Percentiles rank a stretch among this genome's conserved stretches.
phyloP scores from a whole-genome alignment of 176 grass and related monocot genomes.

The Cenchrus fungigraminus region DNA sequence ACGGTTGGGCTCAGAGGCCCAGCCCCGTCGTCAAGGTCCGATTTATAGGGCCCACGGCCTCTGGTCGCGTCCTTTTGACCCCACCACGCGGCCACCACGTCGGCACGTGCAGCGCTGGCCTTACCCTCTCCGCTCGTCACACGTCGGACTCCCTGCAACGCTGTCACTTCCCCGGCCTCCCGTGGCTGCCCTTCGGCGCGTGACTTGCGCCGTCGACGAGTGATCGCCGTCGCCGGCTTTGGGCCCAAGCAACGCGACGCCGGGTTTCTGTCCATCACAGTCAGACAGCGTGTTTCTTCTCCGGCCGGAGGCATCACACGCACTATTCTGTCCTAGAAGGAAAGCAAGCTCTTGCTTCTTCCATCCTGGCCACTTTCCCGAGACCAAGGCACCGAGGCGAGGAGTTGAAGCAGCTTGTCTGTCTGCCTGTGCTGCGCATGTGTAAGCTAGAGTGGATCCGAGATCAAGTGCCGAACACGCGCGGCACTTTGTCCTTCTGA shows the following conservation, averaged over 20 bases:
- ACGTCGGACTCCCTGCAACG: constrained; percentile 1
- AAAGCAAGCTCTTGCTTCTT: constrained; percentile 17
- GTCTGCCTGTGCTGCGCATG: too few species aligned
- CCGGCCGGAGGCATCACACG: neutral
- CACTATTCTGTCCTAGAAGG: neutral
- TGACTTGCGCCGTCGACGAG: neutral
- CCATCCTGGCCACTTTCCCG: constrained; percentile 35
- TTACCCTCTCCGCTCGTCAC: constrained; percentile 24
- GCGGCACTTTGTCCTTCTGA: neutral
- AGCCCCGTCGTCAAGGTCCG: neutral
- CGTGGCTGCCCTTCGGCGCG: constrained; percentile 15
- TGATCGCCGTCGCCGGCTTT: neutral
- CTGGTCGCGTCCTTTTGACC: neutral
- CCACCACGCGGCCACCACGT: neutral
- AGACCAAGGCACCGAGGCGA: constrained; percentile 10
- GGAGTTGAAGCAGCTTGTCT: neutral
- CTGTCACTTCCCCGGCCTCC: neutral
- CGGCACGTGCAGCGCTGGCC: constrained; percentile 1
- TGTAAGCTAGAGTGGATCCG: neutral
- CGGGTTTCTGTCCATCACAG: neutral
- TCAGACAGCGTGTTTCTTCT: neutral
- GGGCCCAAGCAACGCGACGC: neutral
- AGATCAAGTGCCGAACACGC: neutral
- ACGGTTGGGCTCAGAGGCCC: neutral
- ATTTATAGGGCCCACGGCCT: constrained; percentile 8